Conservation (phyloP, 1,284 basidiomycete genomes). For the Phylloboletellus chloephorus region DNA sequence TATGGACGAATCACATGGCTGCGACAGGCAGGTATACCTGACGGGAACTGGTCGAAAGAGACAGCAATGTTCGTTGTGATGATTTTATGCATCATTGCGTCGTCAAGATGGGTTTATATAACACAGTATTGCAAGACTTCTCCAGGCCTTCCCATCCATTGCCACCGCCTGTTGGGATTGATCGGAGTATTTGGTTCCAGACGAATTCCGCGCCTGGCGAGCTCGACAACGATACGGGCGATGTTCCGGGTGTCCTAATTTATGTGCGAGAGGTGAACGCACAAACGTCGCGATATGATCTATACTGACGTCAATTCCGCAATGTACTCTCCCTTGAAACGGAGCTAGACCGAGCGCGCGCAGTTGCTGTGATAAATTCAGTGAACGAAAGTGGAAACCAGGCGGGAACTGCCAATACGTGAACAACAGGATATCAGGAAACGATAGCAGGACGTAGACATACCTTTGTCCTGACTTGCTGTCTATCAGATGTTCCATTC, state of each 20-base stretch:
- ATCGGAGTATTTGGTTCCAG: slow-evolving; percentile 72
- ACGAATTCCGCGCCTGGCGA: slow-evolving; percentile 60
- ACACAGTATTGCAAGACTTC: slow-evolving; percentile 52
- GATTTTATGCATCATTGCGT: not conserved
- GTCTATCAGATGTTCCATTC: slow-evolving; percentile 20
- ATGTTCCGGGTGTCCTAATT: slow-evolving; percentile 82
- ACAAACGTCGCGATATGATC: slow-evolving; percentile 9
- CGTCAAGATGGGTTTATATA: slow-evolving; percentile 13
- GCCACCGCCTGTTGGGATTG: slow-evolving; percentile 64
- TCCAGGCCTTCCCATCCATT: slow-evolving; percentile 76
- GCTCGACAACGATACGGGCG: slow-evolving; percentile 68
- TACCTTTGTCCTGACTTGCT: slow-evolving; percentile 27
- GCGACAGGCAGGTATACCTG: not conserved
- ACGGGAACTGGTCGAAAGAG: not conserved
- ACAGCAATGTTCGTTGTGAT: slow-evolving; percentile 4
- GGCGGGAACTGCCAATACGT: slow-evolving; percentile 13
- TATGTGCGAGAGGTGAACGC: slow-evolving; percentile 11
- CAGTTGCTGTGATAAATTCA: slow-evolving; percentile 64
- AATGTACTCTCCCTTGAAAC: slow-evolving; percentile 81
- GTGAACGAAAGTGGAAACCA: slow-evolving; percentile 29
- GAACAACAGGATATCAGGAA: slow-evolving; percentile 17
- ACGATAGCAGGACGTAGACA: slow-evolving; percentile 8
- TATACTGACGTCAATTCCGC: slow-evolving; percentile 78
- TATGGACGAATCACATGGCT: slow-evolving; percentile 6
- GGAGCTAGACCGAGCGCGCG: slow-evolving; percentile 50